phyloP scores from a whole-genome alignment of 768 basidiomycete species.

The Kwoniella mangroviensis region DNA sequence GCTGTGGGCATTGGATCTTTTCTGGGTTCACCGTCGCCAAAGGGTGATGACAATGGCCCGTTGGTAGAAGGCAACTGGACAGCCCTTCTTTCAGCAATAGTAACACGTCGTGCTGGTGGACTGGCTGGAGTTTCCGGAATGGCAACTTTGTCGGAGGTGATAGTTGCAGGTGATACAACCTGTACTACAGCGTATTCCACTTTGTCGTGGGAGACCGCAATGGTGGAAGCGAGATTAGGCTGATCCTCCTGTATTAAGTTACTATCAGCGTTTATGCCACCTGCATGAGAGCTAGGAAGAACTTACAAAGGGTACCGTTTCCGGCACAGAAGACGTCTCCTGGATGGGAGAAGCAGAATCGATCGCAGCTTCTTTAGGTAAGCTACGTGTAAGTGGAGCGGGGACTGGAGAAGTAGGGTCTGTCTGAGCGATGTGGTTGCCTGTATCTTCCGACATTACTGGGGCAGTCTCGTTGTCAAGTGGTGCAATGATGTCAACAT shows the following conservation, averaged over 20 bases:
- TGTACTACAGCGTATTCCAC: background rate
- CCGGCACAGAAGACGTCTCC: background rate
- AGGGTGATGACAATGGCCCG: slow-evolving; percentile 40
- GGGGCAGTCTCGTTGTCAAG: background rate
- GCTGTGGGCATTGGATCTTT: slow-evolving; percentile 40
- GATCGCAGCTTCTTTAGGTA: background rate
- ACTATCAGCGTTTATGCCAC: background rate
- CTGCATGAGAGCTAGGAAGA: background rate
- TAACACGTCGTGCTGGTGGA: slow-evolving; percentile 21
- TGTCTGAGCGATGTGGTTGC: background rate
- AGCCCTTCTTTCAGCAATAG: slow-evolving; percentile 47
- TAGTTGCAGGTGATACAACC: background rate
- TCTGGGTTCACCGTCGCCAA: slow-evolving; percentile 23
- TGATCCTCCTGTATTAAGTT: background rate
- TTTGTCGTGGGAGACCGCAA: background rate
- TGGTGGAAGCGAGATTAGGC: background rate
- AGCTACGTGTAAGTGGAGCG: background rate
- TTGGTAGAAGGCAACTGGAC: slow-evolving; percentile 39
- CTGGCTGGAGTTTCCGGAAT: slow-evolving; percentile 12
- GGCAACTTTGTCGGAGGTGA: background rate
- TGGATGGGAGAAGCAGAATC: background rate
- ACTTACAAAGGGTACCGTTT: background rate
- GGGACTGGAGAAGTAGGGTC: background rate
- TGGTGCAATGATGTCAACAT: background rate
- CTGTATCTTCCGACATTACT: background rate